Evolutionary conservation across 176 grass and related monocot species (phyloP).

Genomic region (Ensete ventricosum): DNA sequence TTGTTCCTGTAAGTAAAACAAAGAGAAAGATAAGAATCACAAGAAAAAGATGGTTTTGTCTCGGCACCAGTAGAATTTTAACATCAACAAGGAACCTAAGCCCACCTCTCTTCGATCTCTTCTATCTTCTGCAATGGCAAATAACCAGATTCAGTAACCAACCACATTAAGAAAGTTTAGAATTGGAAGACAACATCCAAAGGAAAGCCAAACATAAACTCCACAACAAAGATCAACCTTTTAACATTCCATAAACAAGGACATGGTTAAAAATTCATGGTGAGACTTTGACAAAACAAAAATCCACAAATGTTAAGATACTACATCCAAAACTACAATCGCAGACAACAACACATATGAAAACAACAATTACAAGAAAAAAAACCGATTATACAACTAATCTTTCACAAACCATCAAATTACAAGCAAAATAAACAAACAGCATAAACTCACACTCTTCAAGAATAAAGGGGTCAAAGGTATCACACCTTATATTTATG

Average conservation of each 20-base stretch:
- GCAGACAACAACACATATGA: background rate
- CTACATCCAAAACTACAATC: background rate
- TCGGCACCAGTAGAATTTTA: background rate
- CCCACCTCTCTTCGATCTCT: conserved; percentile 57
- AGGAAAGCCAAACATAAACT: background rate
- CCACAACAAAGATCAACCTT: too few relatives aligned
- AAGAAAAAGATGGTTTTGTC: background rate
- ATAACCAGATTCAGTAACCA: background rate
- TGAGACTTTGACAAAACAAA: background rate
- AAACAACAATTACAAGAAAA: background rate
- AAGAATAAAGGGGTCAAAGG: too few relatives aligned
- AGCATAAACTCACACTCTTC: too few relatives aligned
- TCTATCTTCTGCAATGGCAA: conserved; percentile 57
- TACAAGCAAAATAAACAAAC: background rate
- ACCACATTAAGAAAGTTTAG: too few relatives aligned
- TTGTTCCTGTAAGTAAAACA: conserved; percentile 40
- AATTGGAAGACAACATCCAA: background rate
- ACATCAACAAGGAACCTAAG: background rate
- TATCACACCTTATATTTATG: too few relatives aligned
- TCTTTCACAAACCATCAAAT: background rate
- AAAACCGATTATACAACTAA: background rate
- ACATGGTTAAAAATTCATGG: background rate
- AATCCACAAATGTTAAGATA: background rate
- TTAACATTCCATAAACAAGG: background rate
- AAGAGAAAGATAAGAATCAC: background rate